Percentiles rank a stretch among this genome's conserved stretches.
Evolutionary conservation across 202 grass and related monocot species (phyloP).

Genomic region (Cymbopogon flexuosus): DNA sequence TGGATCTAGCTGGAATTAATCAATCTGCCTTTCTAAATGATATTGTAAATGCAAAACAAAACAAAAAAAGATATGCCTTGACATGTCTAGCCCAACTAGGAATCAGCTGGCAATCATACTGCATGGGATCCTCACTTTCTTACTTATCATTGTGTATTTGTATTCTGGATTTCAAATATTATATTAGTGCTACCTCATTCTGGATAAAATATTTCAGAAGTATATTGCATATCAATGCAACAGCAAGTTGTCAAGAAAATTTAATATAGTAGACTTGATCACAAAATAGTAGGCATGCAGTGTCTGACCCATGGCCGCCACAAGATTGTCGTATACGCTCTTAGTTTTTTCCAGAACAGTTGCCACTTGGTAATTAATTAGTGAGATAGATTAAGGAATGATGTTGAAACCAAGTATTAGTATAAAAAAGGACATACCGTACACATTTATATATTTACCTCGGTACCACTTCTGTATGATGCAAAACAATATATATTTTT

Average conservation of each 20-base stretch:
- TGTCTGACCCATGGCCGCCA: slow-evolving; percentile 6
- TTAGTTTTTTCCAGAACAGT: neutral
- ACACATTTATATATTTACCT: neutral
- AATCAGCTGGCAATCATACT: neutral
- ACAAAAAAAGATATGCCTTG: neutral
- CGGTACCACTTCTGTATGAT: neutral
- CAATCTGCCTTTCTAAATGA: neutral
- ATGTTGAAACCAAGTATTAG: no score
- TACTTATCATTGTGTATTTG: neutral
- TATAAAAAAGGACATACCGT: no score
- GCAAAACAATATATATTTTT: neutral
- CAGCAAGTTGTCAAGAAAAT: neutral
- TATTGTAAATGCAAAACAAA: neutral
- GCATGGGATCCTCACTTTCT: neutral
- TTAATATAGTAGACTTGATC: neutral
- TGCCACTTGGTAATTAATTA: neutral
- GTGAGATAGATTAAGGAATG: neutral
- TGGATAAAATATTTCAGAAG: neutral
- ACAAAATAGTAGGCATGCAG: neutral
- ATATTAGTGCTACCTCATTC: neutral
- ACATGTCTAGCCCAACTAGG: neutral
- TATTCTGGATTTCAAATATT: neutral
- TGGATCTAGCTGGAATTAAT: neutral
- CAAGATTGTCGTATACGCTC: slow-evolving; percentile 6
- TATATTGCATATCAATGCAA: neutral